phyloP scores from a whole-genome alignment of 2,329 filamentous ascomycete genomes.

The Ophiosphaerella herpotricha region DNA sequence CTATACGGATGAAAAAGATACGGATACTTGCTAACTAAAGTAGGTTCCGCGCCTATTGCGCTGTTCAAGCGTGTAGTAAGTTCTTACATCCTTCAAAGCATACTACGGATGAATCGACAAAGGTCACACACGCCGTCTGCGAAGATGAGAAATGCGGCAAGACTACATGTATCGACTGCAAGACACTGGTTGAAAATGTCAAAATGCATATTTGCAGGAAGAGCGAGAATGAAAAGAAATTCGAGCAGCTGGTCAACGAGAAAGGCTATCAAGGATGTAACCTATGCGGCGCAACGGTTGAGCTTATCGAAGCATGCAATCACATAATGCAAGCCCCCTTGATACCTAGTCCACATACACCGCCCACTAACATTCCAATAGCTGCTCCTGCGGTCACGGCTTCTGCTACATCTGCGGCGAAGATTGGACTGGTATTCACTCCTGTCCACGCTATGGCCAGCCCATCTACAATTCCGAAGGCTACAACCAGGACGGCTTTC shows the following conservation, averaged over 20 bases:
- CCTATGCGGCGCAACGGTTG: slow-evolving; percentile 28
- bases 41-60: slow-evolving; percentile 38
- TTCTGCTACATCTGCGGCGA: slow-evolving; percentile 44
- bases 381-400: slow-evolving; percentile 32
- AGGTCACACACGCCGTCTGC: slow-evolving; percentile 29
- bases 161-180: slow-evolving; percentile 33
- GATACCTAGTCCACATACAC: neutral
- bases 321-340: slow-evolving; percentile 31
- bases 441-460: slow-evolving; percentile 36
- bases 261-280: slow-evolving; percentile 37
- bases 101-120: slow-evolving; percentile 11
- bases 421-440: slow-evolving; percentile 33
- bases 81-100: slow-evolving; percentile 30
- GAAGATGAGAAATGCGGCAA: slow-evolving; percentile 21
- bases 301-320: slow-evolving; percentile 41
- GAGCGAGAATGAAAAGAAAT: slow-evolving; percentile 27
- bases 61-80: slow-evolving; percentile 20
- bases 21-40: neutral
- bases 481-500: slow-evolving; percentile 40
- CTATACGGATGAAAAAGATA: neutral
- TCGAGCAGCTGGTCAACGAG: slow-evolving; percentile 27
- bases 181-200: slow-evolving; percentile 12
- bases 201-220: slow-evolving; percentile 26
- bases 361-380: slow-evolving; percentile 1
- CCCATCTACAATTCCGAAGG: slow-evolving; percentile 34